Evolutionary conservation across 768 basidiomycete species (phyloP), one percentile per base, ranked within the genome.

Genomic region (Termitomyces titanicus): DNA sequence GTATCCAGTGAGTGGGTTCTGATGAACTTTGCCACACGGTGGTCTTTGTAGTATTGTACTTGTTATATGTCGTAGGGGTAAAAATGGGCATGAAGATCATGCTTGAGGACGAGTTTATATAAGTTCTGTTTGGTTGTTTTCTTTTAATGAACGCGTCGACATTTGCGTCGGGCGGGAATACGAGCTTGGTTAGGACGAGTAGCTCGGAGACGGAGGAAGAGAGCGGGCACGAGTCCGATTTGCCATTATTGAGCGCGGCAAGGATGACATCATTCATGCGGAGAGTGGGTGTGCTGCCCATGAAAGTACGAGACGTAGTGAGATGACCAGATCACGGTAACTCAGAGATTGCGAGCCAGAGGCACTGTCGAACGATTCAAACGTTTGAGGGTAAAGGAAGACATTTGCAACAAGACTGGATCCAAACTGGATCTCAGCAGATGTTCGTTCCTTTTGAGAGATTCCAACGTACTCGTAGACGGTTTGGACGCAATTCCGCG

Each of bases 231-330:
- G 96, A 82, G 61, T 93, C 85, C 55, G 87, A 77, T 70, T 90
- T 94, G 65, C 81, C 80, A 2, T 77, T 72, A 1, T 84, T 86
- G 37, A 98, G 74, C 0, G 87, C 80, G 13, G 84, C 92, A 46
- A 98, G 76, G 51, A 94, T 73, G 70, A 94, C 98, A 67, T 99
- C 97, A 74, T 97, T 98, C 80, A 98, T 72, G 45, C 97, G 87
- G 29, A 98, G 77, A 0, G 96, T 98, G 4, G 97, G 91, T 0
- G 94, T 98, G 18, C 96, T 96, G 65, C 98, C 95, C 88, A 89
- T 85, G 63, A n/a, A n/a, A n/a, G n/a, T n/a, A n/a, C n/a, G n/a
- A n/a, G n/a, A n/a, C n/a, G n/a, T n/a, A n/a, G n/a, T n/a, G n/a
- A n/a, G n/a, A n/a, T n/a, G n/a, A n/a, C n/a, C n/a, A n/a, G n/a